These are phyloP conservation scores for Xylaria acuta DNA, from an alignment of 495 filamentous ascomycete genomes.

Conservation along the genomic window DNA sequence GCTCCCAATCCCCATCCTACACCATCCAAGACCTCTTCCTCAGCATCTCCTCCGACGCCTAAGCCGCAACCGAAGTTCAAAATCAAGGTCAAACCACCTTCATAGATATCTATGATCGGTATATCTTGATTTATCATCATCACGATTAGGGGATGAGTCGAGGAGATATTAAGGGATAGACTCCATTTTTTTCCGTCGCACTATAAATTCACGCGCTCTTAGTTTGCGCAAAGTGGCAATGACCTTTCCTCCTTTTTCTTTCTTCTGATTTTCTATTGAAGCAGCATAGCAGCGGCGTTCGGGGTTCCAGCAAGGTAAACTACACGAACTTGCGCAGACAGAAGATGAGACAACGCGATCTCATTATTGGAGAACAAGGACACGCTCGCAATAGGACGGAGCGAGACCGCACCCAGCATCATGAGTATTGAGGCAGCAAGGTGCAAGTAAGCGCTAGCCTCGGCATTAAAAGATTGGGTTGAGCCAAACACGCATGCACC, in stretches of 20 bases:
- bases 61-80: conserved; percentile 42
- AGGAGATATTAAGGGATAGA: not conserved
- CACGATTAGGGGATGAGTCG: not conserved
- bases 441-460: not conserved
- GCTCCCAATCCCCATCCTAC: conserved; percentile 34
- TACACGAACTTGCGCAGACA: not conserved
- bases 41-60: conserved; percentile 29
- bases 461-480: not conserved
- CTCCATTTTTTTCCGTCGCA: not conserved
- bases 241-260: not conserved
- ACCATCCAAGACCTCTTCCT: conserved; percentile 34
- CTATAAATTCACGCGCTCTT: conserved; percentile 11
- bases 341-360: not conserved
- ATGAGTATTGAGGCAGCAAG: not conserved
- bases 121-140: not conserved
- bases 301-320: not conserved
- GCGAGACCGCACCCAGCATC: not conserved
- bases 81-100: conserved; percentile 45
- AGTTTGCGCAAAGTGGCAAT: not conserved
- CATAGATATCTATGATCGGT: not conserved
- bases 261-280: conserved; percentile 1
- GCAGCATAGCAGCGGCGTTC: conserved; percentile 29
- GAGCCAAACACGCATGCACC: not conserved
- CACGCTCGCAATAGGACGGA: not conserved
- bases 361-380: not conserved